phyloP scores from a whole-genome alignment of 2,329 filamentous ascomycete species.

The Pezicula carpinea region DNA sequence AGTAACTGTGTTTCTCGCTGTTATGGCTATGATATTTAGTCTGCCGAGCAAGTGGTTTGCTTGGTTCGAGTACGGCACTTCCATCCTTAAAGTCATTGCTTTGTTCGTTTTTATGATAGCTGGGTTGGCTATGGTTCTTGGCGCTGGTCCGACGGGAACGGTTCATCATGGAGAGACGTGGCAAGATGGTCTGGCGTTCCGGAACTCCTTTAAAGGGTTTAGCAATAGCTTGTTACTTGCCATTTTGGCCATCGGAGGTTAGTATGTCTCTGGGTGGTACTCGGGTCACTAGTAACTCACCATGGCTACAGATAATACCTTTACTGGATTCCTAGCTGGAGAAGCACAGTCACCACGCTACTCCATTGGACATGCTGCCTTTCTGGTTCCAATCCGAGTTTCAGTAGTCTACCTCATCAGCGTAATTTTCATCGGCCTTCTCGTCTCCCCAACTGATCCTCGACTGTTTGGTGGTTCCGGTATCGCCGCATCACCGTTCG shows the following conservation, averaged over 20 bases:
- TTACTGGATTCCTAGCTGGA: conserved; percentile 25
- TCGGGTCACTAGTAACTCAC: not conserved
- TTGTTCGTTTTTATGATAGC: conserved; percentile 33
- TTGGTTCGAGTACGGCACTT: conserved; percentile 32
- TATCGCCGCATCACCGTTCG: conserved; percentile 16
- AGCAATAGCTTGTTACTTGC: conserved; percentile 18
- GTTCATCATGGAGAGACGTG: conserved; percentile 29
- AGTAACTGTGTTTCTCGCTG: conserved; percentile 14
- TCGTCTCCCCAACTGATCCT: conserved; percentile 16
- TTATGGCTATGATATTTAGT: conserved; percentile 13
- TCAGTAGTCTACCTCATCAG: conserved; percentile 7
- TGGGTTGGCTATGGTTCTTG: conserved; percentile 33
- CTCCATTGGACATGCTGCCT: conserved; percentile 11
- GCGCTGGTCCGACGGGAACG: conserved; percentile 33
- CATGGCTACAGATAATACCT: conserved; percentile 14
- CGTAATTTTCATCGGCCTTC: conserved; percentile 10
- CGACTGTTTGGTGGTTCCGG: conserved; percentile 11
- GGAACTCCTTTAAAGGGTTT: conserved; percentile 33
- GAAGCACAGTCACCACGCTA: conserved; percentile 10
- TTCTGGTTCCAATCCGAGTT: conserved; percentile 10
- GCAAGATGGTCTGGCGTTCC: conserved; percentile 28
- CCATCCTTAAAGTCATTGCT: conserved; percentile 32
- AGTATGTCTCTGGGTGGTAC: not conserved
- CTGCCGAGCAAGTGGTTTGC: conserved; percentile 25
- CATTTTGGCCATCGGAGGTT: conserved; percentile 12